These are phyloP conservation scores for Cryptosporidium meleagridis DNA, from an alignment of 169 alveolate genomes.

Conservation along the genomic window DNA sequence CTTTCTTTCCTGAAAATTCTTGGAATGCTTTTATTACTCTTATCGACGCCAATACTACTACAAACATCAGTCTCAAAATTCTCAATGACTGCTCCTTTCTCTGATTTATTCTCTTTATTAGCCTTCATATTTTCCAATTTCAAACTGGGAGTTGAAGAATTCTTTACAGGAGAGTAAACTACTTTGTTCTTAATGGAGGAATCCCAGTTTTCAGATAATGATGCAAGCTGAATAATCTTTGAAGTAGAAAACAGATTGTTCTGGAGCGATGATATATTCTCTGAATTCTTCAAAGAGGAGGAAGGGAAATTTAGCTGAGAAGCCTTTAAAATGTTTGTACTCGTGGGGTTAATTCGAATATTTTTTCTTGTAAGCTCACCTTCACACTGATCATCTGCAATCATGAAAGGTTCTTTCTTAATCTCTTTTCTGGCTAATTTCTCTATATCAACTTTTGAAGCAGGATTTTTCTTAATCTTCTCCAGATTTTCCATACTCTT, in stretches of 20 bases:
- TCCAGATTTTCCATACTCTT: background rate
- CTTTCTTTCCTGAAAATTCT: background rate
- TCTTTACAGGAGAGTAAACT: background rate
- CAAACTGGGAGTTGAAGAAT: background rate
- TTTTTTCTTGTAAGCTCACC: background rate
- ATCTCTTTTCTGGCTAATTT: background rate
- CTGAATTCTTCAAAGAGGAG: background rate
- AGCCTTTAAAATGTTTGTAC: background rate
- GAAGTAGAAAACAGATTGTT: constrained; percentile 1
- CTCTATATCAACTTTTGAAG: background rate
- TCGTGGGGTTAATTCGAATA: background rate
- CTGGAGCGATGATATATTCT: background rate
- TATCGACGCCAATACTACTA: background rate
- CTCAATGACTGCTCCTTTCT: background rate
- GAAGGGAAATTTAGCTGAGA: background rate
- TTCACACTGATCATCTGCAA: background rate
- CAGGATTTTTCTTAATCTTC: background rate
- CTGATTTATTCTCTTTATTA: background rate
- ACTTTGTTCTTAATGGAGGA: background rate
- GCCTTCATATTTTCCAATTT: background rate
- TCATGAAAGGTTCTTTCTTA: background rate
- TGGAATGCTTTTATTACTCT: too few species aligned
- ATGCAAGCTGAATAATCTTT: background rate
- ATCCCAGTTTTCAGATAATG: background rate
- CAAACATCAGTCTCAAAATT: background rate